Base-by-base conservation (phyloP, 164 flowering plant species). In the Chimonanthus praecox region DNA sequence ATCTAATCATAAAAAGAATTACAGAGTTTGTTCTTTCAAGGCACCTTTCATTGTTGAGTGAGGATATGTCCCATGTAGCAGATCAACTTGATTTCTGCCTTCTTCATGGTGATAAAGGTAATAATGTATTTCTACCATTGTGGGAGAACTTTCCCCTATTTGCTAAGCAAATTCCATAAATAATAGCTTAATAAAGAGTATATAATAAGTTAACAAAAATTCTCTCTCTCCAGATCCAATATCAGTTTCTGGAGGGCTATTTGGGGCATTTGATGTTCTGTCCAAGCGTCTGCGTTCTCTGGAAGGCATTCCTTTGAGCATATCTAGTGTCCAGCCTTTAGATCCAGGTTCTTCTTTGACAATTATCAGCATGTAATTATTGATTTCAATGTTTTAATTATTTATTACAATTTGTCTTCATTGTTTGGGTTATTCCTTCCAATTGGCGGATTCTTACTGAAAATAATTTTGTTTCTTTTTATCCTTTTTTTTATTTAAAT, bases 21-120 rank as follows among this genome's bases (percentile, higher is more conserved):
- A 58, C 86, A 13, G 97, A 89, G 75, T 78, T 87, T 83, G 78
- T 92, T 68, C 82, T 95, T 75, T 64, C 69, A 11, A 85, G 87
- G 5, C 97, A 95, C 84, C 92, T 95, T 71, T 84, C 92, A 51
- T 67, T 95, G 58, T 75, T 87, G 4, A 84, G 79, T 65, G 89
- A 86, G 64, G 78, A 85, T 70, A 73, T 93, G 51, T 76, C 80
- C 49, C 84, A 80, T 62, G 72, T 82, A 78, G 88, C 85, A 8
- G 97, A 88, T 80, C 96, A 93, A 76, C 94, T 95, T 80, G 99
- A 95, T 76, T 95, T 93, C 73, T 85, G 88, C 71, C 85, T 95
- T 77, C 79, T 76, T 76, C 74, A 78, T 79, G 97, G 94, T 69
- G 75, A 68, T 69, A 72, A 33, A 85, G 98, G 97, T 90, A 51